Conservation (phyloP, 306 rosid genomes). For the Acacia acuminata region DNA sequence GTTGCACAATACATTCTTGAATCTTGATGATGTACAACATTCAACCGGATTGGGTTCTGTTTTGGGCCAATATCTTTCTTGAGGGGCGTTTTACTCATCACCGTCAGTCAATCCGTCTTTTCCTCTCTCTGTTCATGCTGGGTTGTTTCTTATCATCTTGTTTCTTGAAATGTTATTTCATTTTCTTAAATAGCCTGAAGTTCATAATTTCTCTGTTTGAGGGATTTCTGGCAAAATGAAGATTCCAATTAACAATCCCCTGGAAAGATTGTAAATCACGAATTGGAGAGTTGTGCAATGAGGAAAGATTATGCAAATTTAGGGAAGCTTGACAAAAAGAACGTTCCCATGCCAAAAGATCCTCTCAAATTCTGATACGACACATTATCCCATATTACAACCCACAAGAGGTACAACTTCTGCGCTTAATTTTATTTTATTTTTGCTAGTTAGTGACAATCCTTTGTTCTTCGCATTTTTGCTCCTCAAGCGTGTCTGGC, state of each 20-base stretch:
- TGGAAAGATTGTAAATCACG: background rate
- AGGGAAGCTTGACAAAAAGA: background rate
- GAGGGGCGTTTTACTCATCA: too few relatives aligned
- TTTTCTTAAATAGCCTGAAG: too few relatives aligned
- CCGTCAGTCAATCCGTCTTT: too few relatives aligned
- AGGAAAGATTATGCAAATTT: background rate
- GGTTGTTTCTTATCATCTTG: too few relatives aligned
- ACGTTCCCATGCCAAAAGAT: background rate
- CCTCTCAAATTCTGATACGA: background rate
- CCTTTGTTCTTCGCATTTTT: background rate
- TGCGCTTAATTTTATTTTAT: background rate
- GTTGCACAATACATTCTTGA: too few relatives aligned
- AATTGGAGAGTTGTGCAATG: background rate
- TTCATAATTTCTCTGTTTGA: background rate
- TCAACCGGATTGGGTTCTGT: too few relatives aligned
- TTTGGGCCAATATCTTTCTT: too few relatives aligned
- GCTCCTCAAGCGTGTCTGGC: background rate
- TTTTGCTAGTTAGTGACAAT: slow-evolving; percentile 1
- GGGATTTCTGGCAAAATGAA: background rate
- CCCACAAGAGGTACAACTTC: background rate
- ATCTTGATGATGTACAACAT: too few relatives aligned
- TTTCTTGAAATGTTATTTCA: too few relatives aligned
- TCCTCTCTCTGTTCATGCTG: too few relatives aligned
- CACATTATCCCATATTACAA: background rate
- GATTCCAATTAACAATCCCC: background rate